Conservation (phyloP, 768 basidiomycete species). For the Tricholoma saponaceum region DNA sequence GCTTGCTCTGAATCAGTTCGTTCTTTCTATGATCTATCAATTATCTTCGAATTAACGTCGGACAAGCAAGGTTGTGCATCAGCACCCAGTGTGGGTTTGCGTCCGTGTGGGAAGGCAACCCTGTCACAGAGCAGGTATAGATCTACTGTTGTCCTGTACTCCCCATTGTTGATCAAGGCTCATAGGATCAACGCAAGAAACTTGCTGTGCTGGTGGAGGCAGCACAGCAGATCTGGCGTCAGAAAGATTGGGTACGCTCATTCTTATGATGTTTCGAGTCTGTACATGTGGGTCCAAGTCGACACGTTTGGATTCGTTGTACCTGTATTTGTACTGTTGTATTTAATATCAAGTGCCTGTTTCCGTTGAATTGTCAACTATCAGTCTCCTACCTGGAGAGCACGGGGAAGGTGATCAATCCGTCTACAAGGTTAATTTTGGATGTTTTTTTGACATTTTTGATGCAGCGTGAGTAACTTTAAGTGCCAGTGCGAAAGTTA, state of each 20-base stretch:
- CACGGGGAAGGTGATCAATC: no score
- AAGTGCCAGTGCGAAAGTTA: no score
- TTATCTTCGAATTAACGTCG: constrained; percentile 3
- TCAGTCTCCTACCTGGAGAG: no score
- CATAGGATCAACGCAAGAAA: constrained; percentile 47
- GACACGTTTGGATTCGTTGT: no score
- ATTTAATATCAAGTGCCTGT: not conserved
- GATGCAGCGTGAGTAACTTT: not conserved
- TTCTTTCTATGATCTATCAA: constrained; percentile 5
- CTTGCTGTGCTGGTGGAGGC: constrained; percentile 38
- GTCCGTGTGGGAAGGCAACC: constrained; percentile 54
- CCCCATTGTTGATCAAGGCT: not conserved
- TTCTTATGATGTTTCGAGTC: constrained; percentile 8
- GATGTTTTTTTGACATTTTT: not conserved
- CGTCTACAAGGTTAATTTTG: no score
- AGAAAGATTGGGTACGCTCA: not conserved
- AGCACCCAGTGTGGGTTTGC: constrained; percentile 67
- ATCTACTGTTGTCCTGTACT: not conserved
- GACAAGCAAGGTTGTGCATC: constrained; percentile 40
- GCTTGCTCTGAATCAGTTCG: constrained; percentile 49
- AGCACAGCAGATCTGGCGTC: constrained; percentile 43
- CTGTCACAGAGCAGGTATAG: constrained; percentile 43
- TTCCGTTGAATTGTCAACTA: not conserved
- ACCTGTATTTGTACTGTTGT: no score
- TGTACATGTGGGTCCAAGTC: not conserved